Base-by-base conservation (phyloP, 2,329 filamentous ascomycete species). In the Stromatinia cepivora region DNA sequence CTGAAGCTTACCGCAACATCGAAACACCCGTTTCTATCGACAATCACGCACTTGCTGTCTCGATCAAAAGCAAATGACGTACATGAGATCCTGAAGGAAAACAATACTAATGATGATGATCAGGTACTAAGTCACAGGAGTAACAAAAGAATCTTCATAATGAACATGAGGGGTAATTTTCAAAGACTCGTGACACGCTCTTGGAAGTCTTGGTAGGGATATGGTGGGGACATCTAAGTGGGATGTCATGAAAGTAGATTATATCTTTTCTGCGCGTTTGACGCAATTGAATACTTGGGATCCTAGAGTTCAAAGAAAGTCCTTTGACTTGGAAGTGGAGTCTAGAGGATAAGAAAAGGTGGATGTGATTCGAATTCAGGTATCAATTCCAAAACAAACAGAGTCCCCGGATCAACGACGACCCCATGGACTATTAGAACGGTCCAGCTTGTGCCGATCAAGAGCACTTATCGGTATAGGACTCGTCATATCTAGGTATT, bases 101-200 rank as follows among this genome's bases (percentile, higher is more conserved):
- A 20, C 31, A 46, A 50, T 63, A 13, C 31, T 63, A 28, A 28
- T 4, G 61, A 28, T 52, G 46, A 39, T 63, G 31, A 50, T 63
- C 61, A 63, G 61, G 61, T 63, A 63, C 46, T 63, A 46, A 63
- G 22, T n/a, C 45, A 62, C 45, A 31, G 20, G 42, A 15, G 22
- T 61, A 7, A 46, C 10, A 46, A 39, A 17, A 28, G 13, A 39
- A 52, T 39, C 46, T 50, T 39, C 46, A 50, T 13, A 13, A 63
- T 39, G 61, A 63, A 63, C 61, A 52, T 63, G 61, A 63, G 61
- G 61, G 61, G 61, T 63, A 63, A 52, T 63, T 52, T 20, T 11
- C 46, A 48, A 20, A 28, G 46, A 25, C 61, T 52, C 61, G 46
- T 63, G 61, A 52, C 46, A 36, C 22, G 46, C 3, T 52, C 22